A percentile compares a stretch with the other conserved stretches of the same genome.
Evolutionary conservation across 768 basidiomycete species (phyloP).

Genomic region (Leccinum disarticulatum): DNA sequence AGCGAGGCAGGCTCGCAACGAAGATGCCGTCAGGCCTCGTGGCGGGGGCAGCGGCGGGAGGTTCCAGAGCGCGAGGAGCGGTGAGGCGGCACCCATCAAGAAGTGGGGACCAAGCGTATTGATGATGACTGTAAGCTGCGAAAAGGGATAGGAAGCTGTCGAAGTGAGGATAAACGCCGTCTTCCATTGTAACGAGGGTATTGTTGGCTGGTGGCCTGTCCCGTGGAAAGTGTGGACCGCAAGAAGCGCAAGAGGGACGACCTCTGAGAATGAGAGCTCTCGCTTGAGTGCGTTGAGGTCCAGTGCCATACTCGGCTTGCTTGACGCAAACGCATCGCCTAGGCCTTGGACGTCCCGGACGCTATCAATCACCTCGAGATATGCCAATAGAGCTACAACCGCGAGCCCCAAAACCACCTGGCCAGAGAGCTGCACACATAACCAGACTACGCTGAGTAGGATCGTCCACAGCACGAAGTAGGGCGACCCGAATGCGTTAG

Average conservation of each 20-base stretch:
- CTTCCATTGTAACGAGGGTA: constrained; percentile 95
- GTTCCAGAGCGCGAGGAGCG: constrained; percentile 83
- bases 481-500: constrained; percentile 86
- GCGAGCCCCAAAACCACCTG: constrained; percentile 73
- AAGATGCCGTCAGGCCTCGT: constrained; percentile 34
- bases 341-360: constrained; percentile 67
- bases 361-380: constrained; percentile 81
- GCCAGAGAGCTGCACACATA: constrained; percentile 72
- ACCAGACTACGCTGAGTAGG: constrained; percentile 52
- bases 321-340: constrained; percentile 49
- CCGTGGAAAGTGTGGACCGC: constrained; percentile 77
- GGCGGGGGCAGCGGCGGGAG: constrained; percentile 53
- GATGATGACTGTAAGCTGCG: constrained; percentile 68
- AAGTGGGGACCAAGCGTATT: constrained; percentile 79
- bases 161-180: constrained; percentile 80
- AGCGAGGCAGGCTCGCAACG: constrained; percentile 55
- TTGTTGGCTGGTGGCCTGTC: constrained; percentile 90
- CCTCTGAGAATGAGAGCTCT: constrained; percentile 59
- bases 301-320: constrained; percentile 46
- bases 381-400: constrained; percentile 65
- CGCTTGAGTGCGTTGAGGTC: constrained; percentile 31
- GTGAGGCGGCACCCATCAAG: constrained; percentile 63
- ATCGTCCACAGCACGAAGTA: constrained; percentile 83
- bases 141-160: constrained; percentile 67
- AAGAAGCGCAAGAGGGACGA: constrained; percentile 72